Percentiles rank a stretch among this genome's conserved stretches.
Evolutionary conservation across 805 yeast species (phyloP).

Genomic region (Ogataea nonfermentans): DNA sequence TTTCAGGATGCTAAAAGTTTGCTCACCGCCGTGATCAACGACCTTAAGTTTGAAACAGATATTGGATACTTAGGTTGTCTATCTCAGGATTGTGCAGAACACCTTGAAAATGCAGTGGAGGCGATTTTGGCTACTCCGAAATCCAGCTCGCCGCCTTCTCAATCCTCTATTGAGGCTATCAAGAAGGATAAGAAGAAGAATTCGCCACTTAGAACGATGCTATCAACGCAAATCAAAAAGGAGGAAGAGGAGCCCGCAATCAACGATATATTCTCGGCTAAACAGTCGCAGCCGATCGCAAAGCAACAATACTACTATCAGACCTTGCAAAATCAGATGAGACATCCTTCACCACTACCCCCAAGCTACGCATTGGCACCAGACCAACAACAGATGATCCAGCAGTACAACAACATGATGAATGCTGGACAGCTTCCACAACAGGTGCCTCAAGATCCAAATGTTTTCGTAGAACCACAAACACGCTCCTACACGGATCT

Average conservation of each 20-base stretch:
- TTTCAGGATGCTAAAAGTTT: conserved; percentile 66
- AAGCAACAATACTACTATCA: conserved; percentile 12
- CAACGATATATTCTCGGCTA: conserved; percentile 33
- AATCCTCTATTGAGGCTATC: conserved; percentile 15
- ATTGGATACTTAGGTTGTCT: conserved; percentile 60
- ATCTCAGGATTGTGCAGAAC: conserved; percentile 52
- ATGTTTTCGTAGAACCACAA: neutral
- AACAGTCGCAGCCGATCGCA: conserved; percentile 7
- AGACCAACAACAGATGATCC: neutral
- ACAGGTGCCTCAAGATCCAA: neutral
- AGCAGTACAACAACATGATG: conserved; percentile 1
- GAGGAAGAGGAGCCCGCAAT: conserved; percentile 30
- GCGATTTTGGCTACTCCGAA: conserved; percentile 58
- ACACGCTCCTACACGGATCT: conserved; percentile 31
- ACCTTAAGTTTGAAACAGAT: conserved; percentile 49
- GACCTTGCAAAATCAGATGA: conserved; percentile 25
- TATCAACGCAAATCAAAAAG: conserved; percentile 12
- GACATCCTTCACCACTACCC: conserved; percentile 15
- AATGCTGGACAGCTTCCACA: neutral
- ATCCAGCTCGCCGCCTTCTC: conserved; percentile 13
- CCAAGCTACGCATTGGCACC: neutral
- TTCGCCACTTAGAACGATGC: conserved; percentile 25
- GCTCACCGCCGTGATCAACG: conserved; percentile 48
- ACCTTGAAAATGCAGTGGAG: conserved; percentile 59
- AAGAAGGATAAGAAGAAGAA: conserved; percentile 23